Evolutionary conservation across 768 basidiomycete species (phyloP), one percentile per base, ranked within the genome.

Genomic region (Brasilioporus rufonigricans): DNA sequence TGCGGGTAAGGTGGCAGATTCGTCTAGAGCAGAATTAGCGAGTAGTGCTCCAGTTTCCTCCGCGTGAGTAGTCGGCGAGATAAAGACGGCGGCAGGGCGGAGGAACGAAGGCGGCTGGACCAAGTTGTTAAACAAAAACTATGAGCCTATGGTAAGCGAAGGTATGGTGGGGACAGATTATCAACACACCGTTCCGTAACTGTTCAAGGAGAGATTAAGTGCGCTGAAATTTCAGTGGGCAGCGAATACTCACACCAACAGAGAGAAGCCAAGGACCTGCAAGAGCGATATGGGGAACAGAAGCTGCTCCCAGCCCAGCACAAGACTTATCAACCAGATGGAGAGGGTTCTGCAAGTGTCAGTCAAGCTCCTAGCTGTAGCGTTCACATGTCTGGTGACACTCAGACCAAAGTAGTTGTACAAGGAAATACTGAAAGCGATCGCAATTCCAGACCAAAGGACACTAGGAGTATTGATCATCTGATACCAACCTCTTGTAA

Each of bases 301-400:
- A 32, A 98, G 76, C 55, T 76, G 79, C 73, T 98, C 95, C 95
- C 95, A 98, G 5, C 95, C 93, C 24, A 97, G 73, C 1, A 80
- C 85, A 48, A 97, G 78, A 66, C 91, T 93, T 64, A 99, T 76
- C 59, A 95, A 74, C 97, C 97, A 99, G 68, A 99, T 98, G n/a
- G 83, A 82, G 50, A 98, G 78, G 1, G 97, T 98, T 63, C 97
- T 81, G 74, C 93, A 97, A 7, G 94, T 95, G 71, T 99, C 97
- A 35, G 93, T 91, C 53, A 97, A 78, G 51, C 87, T 89, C 57
- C 96, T 83, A 18, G 92, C 91, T 1, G 94, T 97, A 32, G 96
- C 95, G 68, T 89, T 93, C 55, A 98, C 91, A 66, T 91, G 86
- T 58, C 86, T 80, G n/a, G 94, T 96, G 55, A 97, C 91, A 68